Evolutionary conservation across 139 green algal genomes (phyloP).

Genomic region (Pleodorina starrii): DNA sequence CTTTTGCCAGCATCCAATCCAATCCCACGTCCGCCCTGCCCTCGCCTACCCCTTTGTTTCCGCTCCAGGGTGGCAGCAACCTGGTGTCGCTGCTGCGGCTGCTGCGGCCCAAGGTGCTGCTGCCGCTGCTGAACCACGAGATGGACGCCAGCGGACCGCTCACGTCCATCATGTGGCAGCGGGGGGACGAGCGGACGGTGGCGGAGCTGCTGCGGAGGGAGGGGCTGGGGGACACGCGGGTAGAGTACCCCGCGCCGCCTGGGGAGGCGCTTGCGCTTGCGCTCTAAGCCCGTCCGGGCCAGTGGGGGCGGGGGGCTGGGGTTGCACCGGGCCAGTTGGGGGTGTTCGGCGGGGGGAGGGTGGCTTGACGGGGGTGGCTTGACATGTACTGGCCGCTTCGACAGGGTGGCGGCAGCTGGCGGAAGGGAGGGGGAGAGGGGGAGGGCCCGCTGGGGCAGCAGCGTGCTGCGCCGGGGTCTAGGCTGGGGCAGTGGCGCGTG

Average conservation of each 20-base stretch:
- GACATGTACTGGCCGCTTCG: too few species aligned
- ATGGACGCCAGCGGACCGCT: conserved; percentile 66
- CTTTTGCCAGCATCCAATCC: too few species aligned
- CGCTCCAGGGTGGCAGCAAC: conserved; percentile 65
- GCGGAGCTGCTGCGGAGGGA: conserved; percentile 16
- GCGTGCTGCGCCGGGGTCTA: too few species aligned
- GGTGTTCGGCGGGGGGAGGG: neutral
- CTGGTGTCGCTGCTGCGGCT: conserved; percentile 65
- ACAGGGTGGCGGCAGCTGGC: too few species aligned
- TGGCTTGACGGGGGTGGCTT: too few species aligned
- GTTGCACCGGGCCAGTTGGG: neutral
- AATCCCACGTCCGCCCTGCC: too few species aligned
- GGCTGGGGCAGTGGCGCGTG: too few species aligned
- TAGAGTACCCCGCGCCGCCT: conserved; percentile 59
- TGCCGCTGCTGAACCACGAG: conserved; percentile 80
- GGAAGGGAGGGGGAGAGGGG: too few species aligned
- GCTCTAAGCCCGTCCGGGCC: too few species aligned
- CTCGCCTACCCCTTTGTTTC: too few species aligned
- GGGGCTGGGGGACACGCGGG: conserved; percentile 19
- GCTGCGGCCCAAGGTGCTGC: conserved; percentile 67
- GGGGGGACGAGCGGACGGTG: conserved; percentile 17
- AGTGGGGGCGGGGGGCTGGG: too few species aligned
- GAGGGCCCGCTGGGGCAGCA: too few species aligned
- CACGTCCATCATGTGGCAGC: conserved; percentile 31
- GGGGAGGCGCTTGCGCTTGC: conserved; percentile 58